These are phyloP conservation scores for Agaricus blazei DNA, from an alignment of 768 basidiomycete genomes.

Conservation along the genomic window DNA sequence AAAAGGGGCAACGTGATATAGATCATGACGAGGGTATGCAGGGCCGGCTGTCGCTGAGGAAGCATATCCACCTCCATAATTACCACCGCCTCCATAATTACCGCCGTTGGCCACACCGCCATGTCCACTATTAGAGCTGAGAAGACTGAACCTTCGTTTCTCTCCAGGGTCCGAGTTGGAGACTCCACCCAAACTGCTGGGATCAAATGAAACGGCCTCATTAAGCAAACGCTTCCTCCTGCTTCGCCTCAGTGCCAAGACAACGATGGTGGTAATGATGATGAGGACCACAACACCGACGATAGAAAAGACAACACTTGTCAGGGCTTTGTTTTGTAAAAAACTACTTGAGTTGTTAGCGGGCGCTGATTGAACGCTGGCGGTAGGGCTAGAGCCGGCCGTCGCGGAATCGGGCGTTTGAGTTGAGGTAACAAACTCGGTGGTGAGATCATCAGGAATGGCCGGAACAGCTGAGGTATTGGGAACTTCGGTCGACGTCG, in stretches of 20 bases:
- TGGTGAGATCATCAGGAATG: neutral
- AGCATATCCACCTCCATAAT: neutral
- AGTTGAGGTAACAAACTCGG: neutral
- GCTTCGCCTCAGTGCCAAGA: constrained; percentile 45
- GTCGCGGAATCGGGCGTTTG: neutral
- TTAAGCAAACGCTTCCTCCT: constrained; percentile 34
- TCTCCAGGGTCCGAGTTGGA: constrained; percentile 17
- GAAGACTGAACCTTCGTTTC: constrained; percentile 21
- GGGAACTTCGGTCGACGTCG: constrained; percentile 4
- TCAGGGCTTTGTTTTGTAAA: constrained; percentile 61
- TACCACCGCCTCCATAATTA: neutral
- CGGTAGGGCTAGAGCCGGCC: neutral
- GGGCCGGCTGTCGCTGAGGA: neutral
- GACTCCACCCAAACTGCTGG: constrained; percentile 24
- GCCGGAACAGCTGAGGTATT: neutral
- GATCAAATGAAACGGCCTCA: constrained; percentile 49
- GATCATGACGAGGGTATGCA: neutral
- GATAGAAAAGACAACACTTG: constrained; percentile 51
- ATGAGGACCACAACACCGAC: constrained; percentile 44
- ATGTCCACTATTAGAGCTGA: constrained; percentile 20
- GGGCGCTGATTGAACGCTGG: constrained; percentile 6
- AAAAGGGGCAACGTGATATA: neutral
- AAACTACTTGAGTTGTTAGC: constrained; percentile 29
- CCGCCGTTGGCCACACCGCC: neutral
- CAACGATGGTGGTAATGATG: constrained; percentile 37